Conservation (phyloP, 176 grass and related monocot species). For the Ensete ventricosum region DNA sequence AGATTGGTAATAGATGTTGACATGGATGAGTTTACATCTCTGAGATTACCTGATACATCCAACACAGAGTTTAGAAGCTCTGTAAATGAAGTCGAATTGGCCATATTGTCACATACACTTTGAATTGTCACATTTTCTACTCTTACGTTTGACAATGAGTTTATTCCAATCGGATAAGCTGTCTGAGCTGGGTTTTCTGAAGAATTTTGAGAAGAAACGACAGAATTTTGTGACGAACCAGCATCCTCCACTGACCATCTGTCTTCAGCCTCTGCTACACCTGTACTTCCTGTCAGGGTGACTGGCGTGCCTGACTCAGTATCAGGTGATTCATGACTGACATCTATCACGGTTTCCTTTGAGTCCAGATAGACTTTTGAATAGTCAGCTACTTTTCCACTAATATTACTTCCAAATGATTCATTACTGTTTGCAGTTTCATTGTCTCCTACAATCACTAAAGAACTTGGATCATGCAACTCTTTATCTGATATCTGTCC, state of each 20-base stretch:
- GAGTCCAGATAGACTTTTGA: conserved; percentile 18
- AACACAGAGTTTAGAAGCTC: conserved; percentile 27
- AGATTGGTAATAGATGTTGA: conserved; percentile 11
- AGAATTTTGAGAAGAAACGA: conserved; percentile 48
- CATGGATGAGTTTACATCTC: conserved; percentile 18
- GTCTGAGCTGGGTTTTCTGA: conserved; percentile 33
- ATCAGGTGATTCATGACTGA: conserved; percentile 29
- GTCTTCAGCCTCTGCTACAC: conserved; percentile 42
- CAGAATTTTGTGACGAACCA: conserved; percentile 67
- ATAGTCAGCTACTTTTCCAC: conserved; percentile 16
- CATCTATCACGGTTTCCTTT: conserved; percentile 19
- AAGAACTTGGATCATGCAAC: conserved; percentile 28
- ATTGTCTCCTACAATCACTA: conserved; percentile 37
- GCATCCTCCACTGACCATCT: conserved; percentile 35
- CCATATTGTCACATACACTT: conserved; percentile 25
- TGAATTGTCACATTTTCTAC: conserved; percentile 23
- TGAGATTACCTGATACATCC: conserved; percentile 16
- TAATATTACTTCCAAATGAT: conserved; percentile 45
- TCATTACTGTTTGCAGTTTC: conserved; percentile 44
- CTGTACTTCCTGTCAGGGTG: conserved; percentile 9
- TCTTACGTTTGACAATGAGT: conserved; percentile 28
- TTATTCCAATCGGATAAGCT: conserved; percentile 22
- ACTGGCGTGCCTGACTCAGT: conserved; percentile 25
- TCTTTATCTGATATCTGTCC: conserved; percentile 47
- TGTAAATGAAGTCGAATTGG: conserved; percentile 33